Evolutionary conservation across 768 basidiomycete species (phyloP).

Genomic region (Suillus subalutaceus): DNA sequence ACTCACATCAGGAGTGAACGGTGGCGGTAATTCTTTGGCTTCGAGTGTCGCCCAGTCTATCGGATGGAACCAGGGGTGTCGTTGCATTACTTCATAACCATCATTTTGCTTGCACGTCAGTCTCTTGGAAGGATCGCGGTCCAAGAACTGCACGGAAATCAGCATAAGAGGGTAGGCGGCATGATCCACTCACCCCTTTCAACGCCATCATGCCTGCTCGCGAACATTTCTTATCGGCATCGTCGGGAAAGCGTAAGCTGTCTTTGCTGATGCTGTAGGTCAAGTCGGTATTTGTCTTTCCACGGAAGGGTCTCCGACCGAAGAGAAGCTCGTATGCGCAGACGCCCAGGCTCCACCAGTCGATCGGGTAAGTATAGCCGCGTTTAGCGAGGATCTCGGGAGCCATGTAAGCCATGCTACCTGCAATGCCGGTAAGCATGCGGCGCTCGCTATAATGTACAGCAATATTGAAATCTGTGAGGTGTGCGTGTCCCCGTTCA

Average conservation of each 20-base stretch:
- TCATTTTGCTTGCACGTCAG: conserved; percentile 84
- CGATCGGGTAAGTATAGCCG: conserved; percentile 92
- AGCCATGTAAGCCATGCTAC: conserved; percentile 99
- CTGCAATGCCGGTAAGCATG: conserved; percentile 87
- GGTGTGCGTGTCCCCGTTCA: conserved; percentile 92
- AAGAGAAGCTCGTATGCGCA: conserved; percentile 92
- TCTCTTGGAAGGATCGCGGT: conserved; percentile 80
- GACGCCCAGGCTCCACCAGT: conserved; percentile 97
- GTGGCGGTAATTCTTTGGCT: conserved; percentile 70
- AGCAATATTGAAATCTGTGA: conserved; percentile 98
- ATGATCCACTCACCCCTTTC: conserved; percentile 62
- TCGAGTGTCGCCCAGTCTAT: conserved; percentile 91
- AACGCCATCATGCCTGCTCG: conserved; percentile 77
- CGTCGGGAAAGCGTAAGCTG: conserved; percentile 86
- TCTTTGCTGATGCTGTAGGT: conserved; percentile 94
- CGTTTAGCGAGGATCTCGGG: conserved; percentile 88
- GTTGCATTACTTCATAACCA: conserved; percentile 76
- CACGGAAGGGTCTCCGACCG: conserved; percentile 89
- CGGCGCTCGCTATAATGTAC: conserved; percentile 92
- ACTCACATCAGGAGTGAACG: conserved; percentile 85
- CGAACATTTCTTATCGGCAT: conserved; percentile 78
- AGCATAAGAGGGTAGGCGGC: conserved; percentile 15
- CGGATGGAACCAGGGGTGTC: conserved; percentile 84
- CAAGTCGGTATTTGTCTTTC: conserved; percentile 89
- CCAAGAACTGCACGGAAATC: conserved; percentile 65